Evolutionary conservation across 2,329 filamentous ascomycete genomes (phyloP), one percentile per base, ranked within the genome.

Genomic region (Cercospora berteroae): DNA sequence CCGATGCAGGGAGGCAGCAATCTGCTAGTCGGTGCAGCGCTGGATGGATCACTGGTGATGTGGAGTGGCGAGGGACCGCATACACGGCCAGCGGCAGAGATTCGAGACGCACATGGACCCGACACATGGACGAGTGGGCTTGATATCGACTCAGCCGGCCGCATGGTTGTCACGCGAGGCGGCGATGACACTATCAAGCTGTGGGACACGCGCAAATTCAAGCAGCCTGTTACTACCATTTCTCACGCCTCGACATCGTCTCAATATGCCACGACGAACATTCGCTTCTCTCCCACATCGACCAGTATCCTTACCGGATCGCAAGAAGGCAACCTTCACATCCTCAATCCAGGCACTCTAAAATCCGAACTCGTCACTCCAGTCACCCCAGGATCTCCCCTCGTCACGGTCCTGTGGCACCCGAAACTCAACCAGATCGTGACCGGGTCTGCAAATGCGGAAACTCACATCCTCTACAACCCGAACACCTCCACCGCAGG

Each of bases 201-300:
- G 1, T 99, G 95, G 95, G 95, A 99, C 78, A 96, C 90, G 3
- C 88, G 95, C 67, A 98, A 97, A 76, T 96, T 99, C 84, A 98
- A 95, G 78, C 85, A 90, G 66, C 93, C 95, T 4, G 86, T 99
- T 13, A 92, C 93, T 58, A 91, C 89, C 1, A 88, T 92, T 16
- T 82, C 89, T 5, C 93, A 97, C 79, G 80, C 87, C 1, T 96
- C 94, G 0, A 96, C 92, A 13, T 94, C 93, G 1, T 88, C 89
- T 66, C 89, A 93, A 74, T 96, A 92, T 77, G 87, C 91, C 0
- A 94, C 92, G 67, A 90, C 89, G 63, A 96, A 93, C 76, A 97
- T 99, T 76, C 87, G 87, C 70, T 99, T 98, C 81, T 92, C 93
- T 31, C 94, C 94, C 4, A 92, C 89, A 71, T 90, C 90, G 0